Evolutionary conservation across 768 basidiomycete species (phyloP), one percentile per base, ranked within the genome.

Genomic region (Naganishia kalamii): DNA sequence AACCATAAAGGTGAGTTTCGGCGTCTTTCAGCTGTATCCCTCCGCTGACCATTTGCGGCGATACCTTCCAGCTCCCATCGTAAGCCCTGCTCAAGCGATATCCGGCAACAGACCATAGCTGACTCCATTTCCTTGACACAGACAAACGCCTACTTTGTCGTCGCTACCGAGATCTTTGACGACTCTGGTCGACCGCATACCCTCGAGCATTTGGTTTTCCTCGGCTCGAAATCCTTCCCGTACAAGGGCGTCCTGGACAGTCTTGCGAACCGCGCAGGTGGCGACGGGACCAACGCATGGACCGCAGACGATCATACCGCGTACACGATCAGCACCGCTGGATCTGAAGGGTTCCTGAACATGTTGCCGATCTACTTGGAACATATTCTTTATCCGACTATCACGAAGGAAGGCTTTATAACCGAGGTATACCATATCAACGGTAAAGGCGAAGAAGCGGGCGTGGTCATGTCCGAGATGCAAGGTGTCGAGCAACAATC

Each of bases 141-240:
- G 68, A 87, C 94, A 0, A 89, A 92, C 70, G 92, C 91, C 2
- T 92, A 91, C 75, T 92, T 94, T 74, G 88, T 88, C 35, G 85
- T 94, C 40, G 85, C 84, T 21, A 94, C 92, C 19, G 92, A 96
- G 81, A 94, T 93, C 75, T 94, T 96, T 79, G 83, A 94, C 79
- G 93, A 96, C 74, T 88, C 86, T 54, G 94, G 94, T 63, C 89
- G 93, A 72, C 94, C 94, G 3, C 94, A 97, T 78, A 97, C 94
- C 0, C 81, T 98, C 41, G 94, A 97, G 79, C 93, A 97, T 77
- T 79, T 94, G 66, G 85, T 97, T 32, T 98, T 98, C 75, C 88
- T 97, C 83, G 96, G 96, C 5, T 94, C 92, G 0, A 87, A 94
- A 73, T 87, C 89, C 71, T 98, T 92, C 74, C 93, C 94, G 0